Evolutionary conservation across 768 basidiomycete genomes (phyloP).

Genomic region (Pulveroboletus sp.): DNA sequence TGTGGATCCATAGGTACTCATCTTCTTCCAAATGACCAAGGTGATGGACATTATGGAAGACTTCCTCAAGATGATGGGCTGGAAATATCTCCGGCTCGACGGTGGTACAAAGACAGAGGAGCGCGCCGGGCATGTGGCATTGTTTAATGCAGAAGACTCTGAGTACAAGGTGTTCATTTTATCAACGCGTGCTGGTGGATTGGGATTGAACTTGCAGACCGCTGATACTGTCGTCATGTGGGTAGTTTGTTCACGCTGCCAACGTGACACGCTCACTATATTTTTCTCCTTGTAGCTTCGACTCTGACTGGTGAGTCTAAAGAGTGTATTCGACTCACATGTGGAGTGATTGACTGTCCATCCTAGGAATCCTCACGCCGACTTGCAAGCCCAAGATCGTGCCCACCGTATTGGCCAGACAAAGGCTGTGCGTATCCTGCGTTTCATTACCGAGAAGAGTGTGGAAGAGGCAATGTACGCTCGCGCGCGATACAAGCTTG

Average conservation of each 20-base stretch:
- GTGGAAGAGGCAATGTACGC: conserved; percentile 98
- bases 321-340: not conserved
- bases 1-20: conserved; percentile 64
- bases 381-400: conserved; percentile 99
- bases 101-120: conserved; percentile 96
- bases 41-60: conserved; percentile 99
- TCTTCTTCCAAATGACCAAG: conserved; percentile 99
- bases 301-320: conserved; percentile 59
- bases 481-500: conserved; percentile 91
- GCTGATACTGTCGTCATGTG: conserved; percentile 96
- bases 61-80: conserved; percentile 82
- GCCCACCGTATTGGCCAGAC: conserved; percentile 99
- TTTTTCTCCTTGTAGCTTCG: conserved; percentile 47
- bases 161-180: conserved; percentile 90
- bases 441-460: conserved; percentile 96
- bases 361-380: conserved; percentile 92
- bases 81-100: conserved; percentile 89
- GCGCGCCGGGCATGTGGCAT: conserved; percentile 77
- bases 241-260: conserved; percentile 26
- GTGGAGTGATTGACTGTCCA: conserved; percentile 1
- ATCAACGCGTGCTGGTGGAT: conserved; percentile 89
- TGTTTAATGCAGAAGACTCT: conserved; percentile 87
- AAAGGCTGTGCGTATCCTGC: conserved; percentile 92
- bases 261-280: conserved; percentile 5
- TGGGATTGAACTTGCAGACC: conserved; percentile 92